Evolutionary conservation across 1,284 basidiomycete genomes (phyloP), one percentile per base, ranked within the genome.

Genomic region (Ganoderma multipileum): DNA sequence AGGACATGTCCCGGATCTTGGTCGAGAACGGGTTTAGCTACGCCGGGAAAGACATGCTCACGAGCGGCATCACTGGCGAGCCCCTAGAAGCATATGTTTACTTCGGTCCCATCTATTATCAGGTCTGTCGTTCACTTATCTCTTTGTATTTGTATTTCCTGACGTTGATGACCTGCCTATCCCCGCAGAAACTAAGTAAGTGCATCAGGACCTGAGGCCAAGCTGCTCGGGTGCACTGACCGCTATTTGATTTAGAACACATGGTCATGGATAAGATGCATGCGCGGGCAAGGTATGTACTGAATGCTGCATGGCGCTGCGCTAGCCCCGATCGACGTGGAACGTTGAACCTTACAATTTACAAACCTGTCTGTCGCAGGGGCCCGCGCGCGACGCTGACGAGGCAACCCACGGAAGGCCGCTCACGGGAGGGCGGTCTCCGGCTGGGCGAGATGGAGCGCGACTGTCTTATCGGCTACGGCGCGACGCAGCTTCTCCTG

Each of bases 181-280:
- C 61, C 52, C 61, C 61, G 65, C 78, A 94, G 92, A 94, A 94
- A 91, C 83, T 94, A 65, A 94, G 92, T 94, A 79, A 82, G 91
- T 78, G 41, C 58, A 41, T 59, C 38, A 50, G 54, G n/a, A 7
- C 58, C 55, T 50, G 38, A 30, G 11, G 42, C n/a, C 54, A 33
- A 30, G 64, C 62, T 61, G 65, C 63, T 67, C 67, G 63, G 68
- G 66, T 72, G 63, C 67, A 63, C 66, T 76, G 69, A 79, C 72
- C 77, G 64, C 75, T 64, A 55, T 68, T 64, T 50, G 59, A 41
- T 59, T 33, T 67, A 92, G 91, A 95, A 84, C 96, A 97, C 83
- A 98, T 97, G 96, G 97, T 99, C 70, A 95, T 98, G 91, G 97
- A 99, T 85, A 99, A 99, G 86, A 99, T 99, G 98, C 98, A 99